These are phyloP conservation scores for Pseudogymnoascus sp. DNA, from an alignment of 2,329 filamentous ascomycete genomes.

Conservation along the genomic window DNA sequence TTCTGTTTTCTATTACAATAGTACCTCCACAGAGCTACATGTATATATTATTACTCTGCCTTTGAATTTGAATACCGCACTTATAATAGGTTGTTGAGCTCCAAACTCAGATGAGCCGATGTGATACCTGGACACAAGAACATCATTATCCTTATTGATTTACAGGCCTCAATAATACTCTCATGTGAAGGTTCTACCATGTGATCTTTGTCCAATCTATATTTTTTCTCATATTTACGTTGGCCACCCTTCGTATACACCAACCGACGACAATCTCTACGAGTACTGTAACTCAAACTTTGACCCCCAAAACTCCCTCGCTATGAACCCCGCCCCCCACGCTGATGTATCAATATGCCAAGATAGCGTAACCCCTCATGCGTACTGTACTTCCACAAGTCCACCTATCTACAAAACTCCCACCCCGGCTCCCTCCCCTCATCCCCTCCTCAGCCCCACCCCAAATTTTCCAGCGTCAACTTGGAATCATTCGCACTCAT, in stretches of 20 bases:
- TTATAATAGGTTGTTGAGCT: not conserved
- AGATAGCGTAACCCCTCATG: not conserved
- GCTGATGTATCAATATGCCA: not conserved
- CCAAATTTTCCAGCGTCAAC: constrained; percentile 48
- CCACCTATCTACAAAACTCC: not conserved
- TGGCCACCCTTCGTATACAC: not conserved
- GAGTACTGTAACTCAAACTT: not conserved
- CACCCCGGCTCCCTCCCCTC: not conserved
- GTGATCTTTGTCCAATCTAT: not conserved
- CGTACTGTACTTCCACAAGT: not conserved
- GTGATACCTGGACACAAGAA: not conserved
- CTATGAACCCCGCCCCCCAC: not conserved
- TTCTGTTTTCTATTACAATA: not conserved
- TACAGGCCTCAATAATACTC: not conserved
- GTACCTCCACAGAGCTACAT: not conserved
- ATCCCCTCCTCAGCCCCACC: constrained; percentile 29
- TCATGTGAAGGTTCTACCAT: not conserved
- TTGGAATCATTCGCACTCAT: constrained; percentile 48
- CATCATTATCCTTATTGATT: not conserved
- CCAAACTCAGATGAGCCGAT: not conserved
- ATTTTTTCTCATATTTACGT: not conserved
- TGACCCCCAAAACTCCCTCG: not conserved
- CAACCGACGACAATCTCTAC: not conserved
- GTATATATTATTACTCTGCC: too few species aligned
- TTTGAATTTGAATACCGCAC: not conserved